Base-by-base conservation (phyloP, 345 rosid species). In the Rhodomyrtus tomentosa region DNA sequence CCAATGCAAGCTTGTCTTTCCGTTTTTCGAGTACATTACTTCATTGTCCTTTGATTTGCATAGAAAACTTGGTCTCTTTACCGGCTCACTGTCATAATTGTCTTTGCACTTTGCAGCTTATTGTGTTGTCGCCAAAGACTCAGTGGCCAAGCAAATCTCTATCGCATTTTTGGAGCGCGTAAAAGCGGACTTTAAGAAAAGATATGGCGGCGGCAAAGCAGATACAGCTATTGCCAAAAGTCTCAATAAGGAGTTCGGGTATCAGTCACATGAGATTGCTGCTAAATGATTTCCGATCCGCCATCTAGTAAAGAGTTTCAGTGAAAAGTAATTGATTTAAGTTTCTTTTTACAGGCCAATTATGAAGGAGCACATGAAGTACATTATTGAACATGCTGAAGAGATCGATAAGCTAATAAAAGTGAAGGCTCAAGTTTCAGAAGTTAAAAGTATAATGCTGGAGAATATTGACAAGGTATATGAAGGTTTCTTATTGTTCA, bases 351-450 rank as follows among this genome's bases (percentile, higher is more conserved):
- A 83, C 94, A 97, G 98, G 91, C 98, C 96, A 83, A 55, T 93
- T 25, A 94, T 97, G 98, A 95, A 94, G 89, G 98, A 95, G 88
- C 99, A 97, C 90, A 96, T 96, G 99, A 94, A 94, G 86, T 94
- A 95, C 86, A 95, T 97, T 18, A 91, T 93, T 55, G 98, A 95
- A n/a, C 99, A 95, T 48, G 95, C 98, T 27, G 98, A 94, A 81
- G 99, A 97, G 89, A 97, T 97, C 54, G 99, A 94, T 87, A 95
- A 97, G 85, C 90, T 97, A 86, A 86, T 95, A 81, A 97, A 97
- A 91, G 99, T 97, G 58, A 95, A 97, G 90, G 98, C 98, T 85
- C 99, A 96, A 90, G 99, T 95, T 91, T 97, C 98, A 49, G 98
- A 95, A 91, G 99, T 96, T 72, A 95, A 95, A 93, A 94, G 95